phyloP scores from a whole-genome alignment of 768 basidiomycete species.

The Podaxis sp. region DNA sequence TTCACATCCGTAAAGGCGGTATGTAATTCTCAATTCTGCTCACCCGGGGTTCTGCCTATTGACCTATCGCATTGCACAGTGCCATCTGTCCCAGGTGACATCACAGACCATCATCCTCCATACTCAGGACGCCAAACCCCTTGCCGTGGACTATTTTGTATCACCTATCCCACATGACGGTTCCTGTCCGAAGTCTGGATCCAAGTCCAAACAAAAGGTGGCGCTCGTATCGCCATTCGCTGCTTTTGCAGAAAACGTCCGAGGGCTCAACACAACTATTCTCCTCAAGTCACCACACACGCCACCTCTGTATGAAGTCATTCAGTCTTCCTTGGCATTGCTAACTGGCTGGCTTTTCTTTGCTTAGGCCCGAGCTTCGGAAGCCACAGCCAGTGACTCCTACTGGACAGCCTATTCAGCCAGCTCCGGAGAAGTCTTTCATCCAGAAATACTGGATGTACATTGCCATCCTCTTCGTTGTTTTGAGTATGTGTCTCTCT shows the following conservation, averaged over 20 bases:
- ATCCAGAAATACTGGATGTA: slow-evolving; percentile 93
- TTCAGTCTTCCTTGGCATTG: neutral
- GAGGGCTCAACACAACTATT: slow-evolving; percentile 51
- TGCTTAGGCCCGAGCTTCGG: slow-evolving; percentile 61
- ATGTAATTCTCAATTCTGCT: slow-evolving; percentile 22
- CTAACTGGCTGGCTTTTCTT: slow-evolving; percentile 6
- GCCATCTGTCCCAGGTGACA: slow-evolving; percentile 55
- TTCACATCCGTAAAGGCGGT: slow-evolving; percentile 64
- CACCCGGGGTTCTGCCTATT: slow-evolving; percentile 3
- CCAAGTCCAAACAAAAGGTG: slow-evolving; percentile 24
- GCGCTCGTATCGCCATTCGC: slow-evolving; percentile 22
- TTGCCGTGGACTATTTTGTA: slow-evolving; percentile 71
- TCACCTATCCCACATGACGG: slow-evolving; percentile 68
- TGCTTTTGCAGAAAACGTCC: slow-evolving; percentile 19
- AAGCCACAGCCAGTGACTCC: slow-evolving; percentile 64
- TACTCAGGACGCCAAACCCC: slow-evolving; percentile 43
- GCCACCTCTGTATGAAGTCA: slow-evolving; percentile 55
- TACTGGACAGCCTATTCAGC: slow-evolving; percentile 61
- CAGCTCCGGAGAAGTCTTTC: slow-evolving; percentile 71
- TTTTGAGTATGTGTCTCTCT: slow-evolving; percentile 47
- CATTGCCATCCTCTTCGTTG: slow-evolving; percentile 54
- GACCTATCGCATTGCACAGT: slow-evolving; percentile 39
- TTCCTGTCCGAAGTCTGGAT: slow-evolving; percentile 44
- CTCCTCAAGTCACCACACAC: slow-evolving; percentile 39
- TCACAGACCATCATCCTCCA: slow-evolving; percentile 62